These are phyloP conservation scores for Globisporangium abappressorium DNA, from an alignment of 352 stramenopile genomes.

Conservation along the genomic window DNA sequence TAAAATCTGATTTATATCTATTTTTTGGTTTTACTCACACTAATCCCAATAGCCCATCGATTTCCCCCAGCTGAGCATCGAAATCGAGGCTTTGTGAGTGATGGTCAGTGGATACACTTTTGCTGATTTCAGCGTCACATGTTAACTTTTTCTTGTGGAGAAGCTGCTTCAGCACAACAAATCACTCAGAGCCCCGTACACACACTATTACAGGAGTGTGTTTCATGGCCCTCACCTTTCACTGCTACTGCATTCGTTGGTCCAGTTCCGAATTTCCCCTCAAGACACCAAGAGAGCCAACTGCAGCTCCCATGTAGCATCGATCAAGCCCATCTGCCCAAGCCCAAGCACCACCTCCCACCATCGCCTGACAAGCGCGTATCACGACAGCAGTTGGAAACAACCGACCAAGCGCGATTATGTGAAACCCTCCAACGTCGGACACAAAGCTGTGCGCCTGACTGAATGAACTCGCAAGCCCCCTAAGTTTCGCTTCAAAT, in stretches of 20 bases:
- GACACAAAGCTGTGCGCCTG: neutral
- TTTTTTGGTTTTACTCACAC: neutral
- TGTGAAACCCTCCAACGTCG: neutral
- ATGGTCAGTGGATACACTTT: neutral
- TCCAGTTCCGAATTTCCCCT: neutral
- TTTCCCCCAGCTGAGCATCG: neutral
- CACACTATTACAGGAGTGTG: neutral
- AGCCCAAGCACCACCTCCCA: neutral
- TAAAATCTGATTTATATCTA: no score
- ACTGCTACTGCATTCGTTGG: neutral
- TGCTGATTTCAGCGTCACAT: neutral
- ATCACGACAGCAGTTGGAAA: neutral
- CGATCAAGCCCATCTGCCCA: neutral
- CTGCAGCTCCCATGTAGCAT: neutral
- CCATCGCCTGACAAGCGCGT: neutral
- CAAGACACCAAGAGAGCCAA: neutral
- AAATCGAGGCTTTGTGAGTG: neutral
- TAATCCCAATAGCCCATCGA: neutral
- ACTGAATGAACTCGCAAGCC: neutral
- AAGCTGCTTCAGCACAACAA: neutral
- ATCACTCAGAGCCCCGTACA: neutral
- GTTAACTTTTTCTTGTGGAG: neutral
- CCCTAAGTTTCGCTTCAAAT: no score
- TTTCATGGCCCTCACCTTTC: neutral
- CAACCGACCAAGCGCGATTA: neutral